Evolutionary conservation across 2,329 filamentous ascomycete species (phyloP).

Genomic region (Sphaerulina populicola): DNA sequence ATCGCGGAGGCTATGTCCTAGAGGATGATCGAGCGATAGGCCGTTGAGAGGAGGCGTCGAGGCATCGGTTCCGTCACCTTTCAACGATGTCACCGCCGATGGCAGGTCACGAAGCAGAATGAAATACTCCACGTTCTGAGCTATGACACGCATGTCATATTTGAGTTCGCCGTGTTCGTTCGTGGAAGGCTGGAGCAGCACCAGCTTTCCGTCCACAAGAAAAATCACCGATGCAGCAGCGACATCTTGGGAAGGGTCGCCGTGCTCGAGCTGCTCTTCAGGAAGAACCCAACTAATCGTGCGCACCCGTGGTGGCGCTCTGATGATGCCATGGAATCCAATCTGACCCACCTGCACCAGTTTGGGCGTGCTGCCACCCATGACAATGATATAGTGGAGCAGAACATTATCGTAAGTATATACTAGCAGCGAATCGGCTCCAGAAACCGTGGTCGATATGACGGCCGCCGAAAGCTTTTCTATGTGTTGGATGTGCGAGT

Average conservation of each 20-base stretch:
- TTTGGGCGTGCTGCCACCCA: slow-evolving; percentile 57
- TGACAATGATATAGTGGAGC: slow-evolving; percentile 84
- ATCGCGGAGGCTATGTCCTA: slow-evolving; percentile 57
- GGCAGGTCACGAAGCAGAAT: slow-evolving; percentile 78
- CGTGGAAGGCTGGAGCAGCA: slow-evolving; percentile 77
- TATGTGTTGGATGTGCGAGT: slow-evolving; percentile 62
- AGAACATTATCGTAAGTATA: slow-evolving; percentile 96
- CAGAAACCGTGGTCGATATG: slow-evolving; percentile 81
- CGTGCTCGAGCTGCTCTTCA: slow-evolving; percentile 78
- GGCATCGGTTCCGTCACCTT: slow-evolving; percentile 13
- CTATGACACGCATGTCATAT: slow-evolving; percentile 96
- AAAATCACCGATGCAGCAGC: slow-evolving; percentile 88
- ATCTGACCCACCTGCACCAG: slow-evolving; percentile 96
- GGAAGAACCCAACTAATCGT: slow-evolving; percentile 94
- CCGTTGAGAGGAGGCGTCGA: slow-evolving; percentile 16
- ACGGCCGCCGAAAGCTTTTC: slow-evolving; percentile 75
- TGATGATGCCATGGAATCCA: slow-evolving; percentile 89
- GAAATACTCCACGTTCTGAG: slow-evolving; percentile 94
- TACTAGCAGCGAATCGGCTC: slow-evolving; percentile 87
- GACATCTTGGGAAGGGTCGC: slow-evolving; percentile 92
- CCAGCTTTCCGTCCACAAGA: slow-evolving; percentile 93
- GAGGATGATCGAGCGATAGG: slow-evolving; percentile 18
- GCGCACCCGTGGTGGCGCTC: slow-evolving; percentile 83
- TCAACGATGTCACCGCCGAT: slow-evolving; percentile 19
- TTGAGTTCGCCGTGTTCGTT: slow-evolving; percentile 78